phyloP scores from a whole-genome alignment of 164 flowering plant genomes.

The Stephania cephalantha region DNA sequence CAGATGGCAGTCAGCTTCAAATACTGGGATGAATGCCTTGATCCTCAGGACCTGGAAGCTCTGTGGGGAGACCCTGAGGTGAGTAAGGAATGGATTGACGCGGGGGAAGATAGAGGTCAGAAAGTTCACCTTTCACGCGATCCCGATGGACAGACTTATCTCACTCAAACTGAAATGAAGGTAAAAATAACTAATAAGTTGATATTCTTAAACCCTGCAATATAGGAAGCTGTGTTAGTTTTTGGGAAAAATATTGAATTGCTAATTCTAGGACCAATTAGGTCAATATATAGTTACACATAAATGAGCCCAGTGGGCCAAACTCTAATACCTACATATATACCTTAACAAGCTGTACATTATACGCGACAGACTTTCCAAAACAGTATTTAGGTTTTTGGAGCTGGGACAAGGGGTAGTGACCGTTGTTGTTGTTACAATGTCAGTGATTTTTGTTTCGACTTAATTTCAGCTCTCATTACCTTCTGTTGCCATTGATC shows the following conservation, averaged over 20 bases:
- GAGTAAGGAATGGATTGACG: conserved; percentile 67
- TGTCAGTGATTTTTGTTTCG: neutral
- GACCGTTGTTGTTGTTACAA: neutral
- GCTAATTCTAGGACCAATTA: too few relatives aligned
- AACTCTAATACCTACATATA: too few relatives aligned
- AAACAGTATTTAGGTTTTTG: neutral
- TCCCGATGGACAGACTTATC: conserved; percentile 80
- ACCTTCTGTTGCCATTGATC: neutral
- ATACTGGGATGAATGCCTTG: conserved; percentile 86
- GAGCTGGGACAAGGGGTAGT: neutral
- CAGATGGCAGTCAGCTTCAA: conserved; percentile 57
- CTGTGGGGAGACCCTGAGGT: conserved; percentile 64
- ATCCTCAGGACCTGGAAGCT: conserved; percentile 53
- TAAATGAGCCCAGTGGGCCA: too few relatives aligned
- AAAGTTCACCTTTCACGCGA: conserved; percentile 87
- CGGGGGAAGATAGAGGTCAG: conserved; percentile 65
- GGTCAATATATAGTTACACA: too few relatives aligned
- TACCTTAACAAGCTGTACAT: neutral
- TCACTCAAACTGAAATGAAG: conserved; percentile 91
- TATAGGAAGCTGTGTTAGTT: neutral
- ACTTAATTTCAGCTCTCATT: neutral
- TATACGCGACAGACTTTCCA: neutral
- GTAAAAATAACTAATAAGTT: conserved; percentile 23
- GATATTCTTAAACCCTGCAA: neutral
- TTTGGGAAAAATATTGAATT: too few relatives aligned